These are phyloP conservation scores for Ganoderma resinaceum DNA, from an alignment of 1,284 basidiomycete genomes.

Conservation along the genomic window DNA sequence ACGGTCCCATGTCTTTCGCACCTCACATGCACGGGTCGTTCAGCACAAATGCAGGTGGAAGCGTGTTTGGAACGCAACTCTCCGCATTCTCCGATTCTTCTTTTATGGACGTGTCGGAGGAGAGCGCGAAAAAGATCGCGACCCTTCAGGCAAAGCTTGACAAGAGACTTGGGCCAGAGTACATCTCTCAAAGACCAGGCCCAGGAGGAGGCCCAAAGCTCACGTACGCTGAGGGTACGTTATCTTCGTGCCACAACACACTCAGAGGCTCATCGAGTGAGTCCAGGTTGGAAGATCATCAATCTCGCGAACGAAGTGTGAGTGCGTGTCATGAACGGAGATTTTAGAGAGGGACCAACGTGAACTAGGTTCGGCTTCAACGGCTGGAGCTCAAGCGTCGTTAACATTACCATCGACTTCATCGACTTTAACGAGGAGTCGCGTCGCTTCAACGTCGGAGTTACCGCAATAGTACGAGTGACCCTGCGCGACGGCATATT, in stretches of 20 bases:
- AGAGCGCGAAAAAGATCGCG: conserved; percentile 70
- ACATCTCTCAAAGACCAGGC: conserved; percentile 88
- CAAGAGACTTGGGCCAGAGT: conserved; percentile 94
- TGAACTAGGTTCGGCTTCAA: conserved; percentile 82
- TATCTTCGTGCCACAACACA: not conserved
- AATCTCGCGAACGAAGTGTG: conserved; percentile 96
- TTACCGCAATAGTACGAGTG: conserved; percentile 87
- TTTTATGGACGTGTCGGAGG: conserved; percentile 56
- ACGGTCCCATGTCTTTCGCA: conserved; percentile 65
- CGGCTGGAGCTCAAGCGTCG: conserved; percentile 92
- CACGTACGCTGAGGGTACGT: conserved; percentile 85
- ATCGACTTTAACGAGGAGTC: conserved; percentile 76
- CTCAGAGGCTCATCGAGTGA: not conserved
- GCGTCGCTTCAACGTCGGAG: conserved; percentile 75
- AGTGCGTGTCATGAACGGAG: not conserved
- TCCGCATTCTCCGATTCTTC: conserved; percentile 38
- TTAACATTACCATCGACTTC: conserved; percentile 80
- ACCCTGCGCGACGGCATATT: conserved; percentile 89
- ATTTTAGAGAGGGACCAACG: not conserved
- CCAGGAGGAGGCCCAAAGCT: conserved; percentile 88
- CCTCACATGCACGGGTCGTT: conserved; percentile 59
- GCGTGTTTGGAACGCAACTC: conserved; percentile 25
- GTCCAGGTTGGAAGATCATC: conserved; percentile 87
- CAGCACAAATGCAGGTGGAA: conserved; percentile 1
- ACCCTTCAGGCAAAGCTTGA: conserved; percentile 84